A percentile compares a stretch with the other conserved stretches of the same genome.
Conservation (phyloP, 1,284 basidiomycete species). For the Volvariella volvacea region DNA sequence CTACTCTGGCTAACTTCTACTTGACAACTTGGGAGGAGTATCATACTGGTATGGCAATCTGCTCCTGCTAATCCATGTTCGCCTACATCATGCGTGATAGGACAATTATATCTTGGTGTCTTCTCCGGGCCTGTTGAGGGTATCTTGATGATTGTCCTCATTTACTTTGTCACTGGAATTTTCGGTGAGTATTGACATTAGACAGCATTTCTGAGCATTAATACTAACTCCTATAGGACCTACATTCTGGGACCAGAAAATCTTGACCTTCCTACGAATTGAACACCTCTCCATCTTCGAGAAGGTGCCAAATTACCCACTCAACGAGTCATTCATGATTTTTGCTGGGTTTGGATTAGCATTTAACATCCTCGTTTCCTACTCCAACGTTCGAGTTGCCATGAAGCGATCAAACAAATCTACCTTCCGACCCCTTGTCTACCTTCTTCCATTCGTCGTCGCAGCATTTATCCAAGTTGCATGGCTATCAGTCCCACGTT, state of each 20-base stretch:
- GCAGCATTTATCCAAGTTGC: conserved; percentile 66
- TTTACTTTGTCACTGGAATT: conserved; percentile 77
- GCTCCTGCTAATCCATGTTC: background rate
- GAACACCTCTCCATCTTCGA: conserved; percentile 44
- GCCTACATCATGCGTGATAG: conserved; percentile 25
- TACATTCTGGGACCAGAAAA: conserved; percentile 76
- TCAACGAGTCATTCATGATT: conserved; percentile 88
- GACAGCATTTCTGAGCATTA: background rate
- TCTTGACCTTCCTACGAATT: conserved; percentile 58
- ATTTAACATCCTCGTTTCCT: conserved; percentile 77
- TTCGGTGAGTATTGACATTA: conserved; percentile 41
- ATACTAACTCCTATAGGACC: conserved; percentile 43
- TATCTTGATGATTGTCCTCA: conserved; percentile 78
- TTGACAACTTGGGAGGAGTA: conserved; percentile 98
- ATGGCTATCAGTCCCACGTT: conserved; percentile 75
- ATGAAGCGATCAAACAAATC: conserved; percentile 25
- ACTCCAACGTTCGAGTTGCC: conserved; percentile 67
- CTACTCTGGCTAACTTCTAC: conserved; percentile 92
- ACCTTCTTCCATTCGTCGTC: conserved; percentile 75
- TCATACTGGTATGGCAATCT: conserved; percentile 63
- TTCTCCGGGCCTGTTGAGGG: conserved; percentile 98
- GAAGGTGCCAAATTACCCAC: conserved; percentile 56
- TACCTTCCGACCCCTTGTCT: conserved; percentile 55
- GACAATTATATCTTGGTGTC: conserved; percentile 83
- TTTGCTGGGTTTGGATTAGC: conserved; percentile 72